Evolutionary conservation across 202 grass and related monocot genomes (phyloP).

Genomic region (Setaria italica): DNA sequence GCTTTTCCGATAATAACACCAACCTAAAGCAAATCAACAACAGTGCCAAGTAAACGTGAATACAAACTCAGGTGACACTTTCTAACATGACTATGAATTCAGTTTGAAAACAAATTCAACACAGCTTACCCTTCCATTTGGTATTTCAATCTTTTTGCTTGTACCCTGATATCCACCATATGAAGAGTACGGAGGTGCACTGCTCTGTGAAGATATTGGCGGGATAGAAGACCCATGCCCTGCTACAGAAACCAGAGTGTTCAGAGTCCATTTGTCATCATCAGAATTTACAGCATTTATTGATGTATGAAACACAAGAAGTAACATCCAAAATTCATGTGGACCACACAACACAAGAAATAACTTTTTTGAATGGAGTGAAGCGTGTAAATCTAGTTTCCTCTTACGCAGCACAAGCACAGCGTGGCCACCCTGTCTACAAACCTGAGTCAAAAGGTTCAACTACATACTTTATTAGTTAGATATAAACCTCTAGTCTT

Average conservation of each 20-base stretch:
- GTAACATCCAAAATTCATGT: neutral
- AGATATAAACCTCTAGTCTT: neutral
- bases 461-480: neutral
- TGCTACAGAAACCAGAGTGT: constrained; percentile 41
- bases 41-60: neutral
- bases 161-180: constrained; percentile 86
- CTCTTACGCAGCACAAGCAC: neutral
- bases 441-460: neutral
- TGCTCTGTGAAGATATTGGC: constrained; percentile 67
- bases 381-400: neutral
- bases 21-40: constrained; percentile 57
- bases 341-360: neutral
- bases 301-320: neutral
- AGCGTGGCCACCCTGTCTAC: neutral
- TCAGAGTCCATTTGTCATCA: neutral
- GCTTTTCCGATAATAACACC: constrained; percentile 98
- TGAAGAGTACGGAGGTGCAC: constrained; percentile 55
- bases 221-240: constrained; percentile 58
- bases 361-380: neutral
- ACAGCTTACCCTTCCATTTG: constrained; percentile 79
- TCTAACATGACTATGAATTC: neutral
- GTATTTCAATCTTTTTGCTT: constrained; percentile 93
- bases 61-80: neutral
- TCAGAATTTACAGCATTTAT: neutral
- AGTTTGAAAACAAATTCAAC: neutral